These are phyloP conservation scores for Corynascus novoguineensis DNA, from an alignment of 495 filamentous ascomycete species.

Conservation along the genomic window DNA sequence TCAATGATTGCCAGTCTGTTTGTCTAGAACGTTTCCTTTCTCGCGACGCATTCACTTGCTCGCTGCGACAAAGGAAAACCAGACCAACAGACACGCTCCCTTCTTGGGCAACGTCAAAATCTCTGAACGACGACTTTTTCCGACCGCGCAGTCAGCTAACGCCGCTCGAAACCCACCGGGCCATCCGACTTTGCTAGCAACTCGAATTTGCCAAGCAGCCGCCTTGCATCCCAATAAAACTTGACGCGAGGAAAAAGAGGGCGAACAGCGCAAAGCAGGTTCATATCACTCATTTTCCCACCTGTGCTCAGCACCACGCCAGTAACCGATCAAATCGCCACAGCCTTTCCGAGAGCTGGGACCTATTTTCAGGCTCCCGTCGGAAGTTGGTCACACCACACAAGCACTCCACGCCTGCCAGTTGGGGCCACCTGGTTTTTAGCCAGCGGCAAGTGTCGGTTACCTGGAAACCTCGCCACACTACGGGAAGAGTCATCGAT, in stretches of 20 bases:
- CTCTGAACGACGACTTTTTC: conserved; percentile 4
- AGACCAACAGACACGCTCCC: conserved; percentile 21
- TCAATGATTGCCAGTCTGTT: conserved; percentile 28
- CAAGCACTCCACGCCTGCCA: conserved; percentile 26
- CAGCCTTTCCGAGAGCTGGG: conserved; percentile 22
- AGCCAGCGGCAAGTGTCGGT: conserved; percentile 37
- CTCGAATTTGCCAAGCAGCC: conserved; percentile 15
- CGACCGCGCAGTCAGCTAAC: conserved; percentile 7
- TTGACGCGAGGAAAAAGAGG: conserved; percentile 13
- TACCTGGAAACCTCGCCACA: conserved; percentile 32
- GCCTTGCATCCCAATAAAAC: conserved; percentile 12
- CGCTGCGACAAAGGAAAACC: conserved; percentile 37
- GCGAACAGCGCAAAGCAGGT: not conserved
- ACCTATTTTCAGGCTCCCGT: conserved; percentile 39
- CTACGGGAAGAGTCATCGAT: conserved; percentile 44
- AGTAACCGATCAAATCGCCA: conserved; percentile 26
- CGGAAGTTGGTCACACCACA: conserved; percentile 30
- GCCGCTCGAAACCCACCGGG: conserved; percentile 1
- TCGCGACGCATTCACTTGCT: conserved; percentile 48
- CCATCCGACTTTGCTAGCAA: not conserved
- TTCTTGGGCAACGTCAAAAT: conserved; percentile 10
- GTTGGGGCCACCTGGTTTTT: conserved; percentile 44
- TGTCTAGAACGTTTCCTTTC: conserved; percentile 30
- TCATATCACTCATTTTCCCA: conserved; percentile 11
- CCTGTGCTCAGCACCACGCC: not conserved